Evolutionary conservation across 352 stramenopile species (phyloP), one percentile per base, ranked within the genome.

Genomic region (Globisporangium carolinianum): DNA sequence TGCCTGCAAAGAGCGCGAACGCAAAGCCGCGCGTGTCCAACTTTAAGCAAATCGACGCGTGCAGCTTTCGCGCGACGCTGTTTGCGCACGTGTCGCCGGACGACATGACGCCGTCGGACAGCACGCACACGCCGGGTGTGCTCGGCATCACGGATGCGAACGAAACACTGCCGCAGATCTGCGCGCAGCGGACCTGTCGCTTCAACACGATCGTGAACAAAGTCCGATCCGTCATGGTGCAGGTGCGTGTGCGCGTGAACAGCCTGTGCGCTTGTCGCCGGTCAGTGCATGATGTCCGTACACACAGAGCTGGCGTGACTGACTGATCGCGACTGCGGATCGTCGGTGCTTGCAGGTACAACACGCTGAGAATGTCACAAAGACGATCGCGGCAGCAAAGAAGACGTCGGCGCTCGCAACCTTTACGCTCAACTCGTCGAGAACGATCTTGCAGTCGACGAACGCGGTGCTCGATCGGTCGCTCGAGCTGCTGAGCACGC

Each of bases 171-270:
- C 75, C 77, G 38, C 66, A 75, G 36, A 72, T 91, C 15, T 91
- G 82, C 49, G 78, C 77, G 5, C 75, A 84, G 56, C 83, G 88
- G 77, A 88, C 79, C 59, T 91, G 82, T 55, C 63, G 73, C 41
- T 90, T 87, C 57, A 75, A 62, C 35, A 62, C 75, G 35, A 68
- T 91, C 8, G 61, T 71, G 4, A 67, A 68, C 4, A 75, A 75
- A 53, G 55, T 91, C 14, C 71, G 67, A 4, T 58, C 67, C 46
- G 70, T 91, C n/a, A 75, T 68, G 51, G 59, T 72, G 24, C 70
- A 91, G 66, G 74, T 91, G 6, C 24, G 24, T 32, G 24, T 32
- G 24, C 24, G 24, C 24, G 24, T 32, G 24, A 32, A 32, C 24
- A 32, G 24, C 24, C 24, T 32, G 24, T 32, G 24, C 24, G 24